Conservation (phyloP, 2,329 filamentous ascomycete genomes). For the Coniochaeta sp. region DNA sequence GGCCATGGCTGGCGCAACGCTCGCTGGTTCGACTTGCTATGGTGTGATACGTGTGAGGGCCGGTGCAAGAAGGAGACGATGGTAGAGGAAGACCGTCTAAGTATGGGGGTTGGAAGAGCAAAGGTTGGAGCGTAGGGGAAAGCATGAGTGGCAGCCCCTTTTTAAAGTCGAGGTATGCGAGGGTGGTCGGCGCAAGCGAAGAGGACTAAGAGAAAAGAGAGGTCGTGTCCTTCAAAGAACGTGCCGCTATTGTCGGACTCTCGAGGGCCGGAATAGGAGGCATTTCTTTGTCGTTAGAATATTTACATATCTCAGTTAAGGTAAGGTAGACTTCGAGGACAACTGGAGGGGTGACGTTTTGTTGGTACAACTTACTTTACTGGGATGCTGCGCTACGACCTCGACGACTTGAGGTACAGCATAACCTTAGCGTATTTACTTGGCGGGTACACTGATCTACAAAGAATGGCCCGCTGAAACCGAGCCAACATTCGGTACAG, state of each 20-base stretch:
- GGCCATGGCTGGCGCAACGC: background rate
- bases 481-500: background rate
- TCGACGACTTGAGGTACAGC: too few species aligned
- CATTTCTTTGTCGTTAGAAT: background rate
- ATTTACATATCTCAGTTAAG: too few species aligned
- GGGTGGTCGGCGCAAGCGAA: background rate
- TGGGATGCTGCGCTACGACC: too few species aligned
- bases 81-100: background rate
- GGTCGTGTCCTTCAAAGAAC: background rate
- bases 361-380: background rate
- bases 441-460: too few species aligned
- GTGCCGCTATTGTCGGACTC: background rate
- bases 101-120: background rate
- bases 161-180: background rate
- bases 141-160: constrained; percentile 4
- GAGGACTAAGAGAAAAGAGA: background rate
- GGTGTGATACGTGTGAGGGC: background rate
- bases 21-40: background rate
- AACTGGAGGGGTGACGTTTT: background rate
- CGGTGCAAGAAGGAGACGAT: background rate
- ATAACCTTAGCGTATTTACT: too few species aligned
- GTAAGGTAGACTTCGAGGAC: background rate
- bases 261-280: background rate
- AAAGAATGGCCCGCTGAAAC: too few species aligned
- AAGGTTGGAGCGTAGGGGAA: background rate